Conservation (phyloP, 108 stramenopile genomes). For the Epithemia pelagica region DNA sequence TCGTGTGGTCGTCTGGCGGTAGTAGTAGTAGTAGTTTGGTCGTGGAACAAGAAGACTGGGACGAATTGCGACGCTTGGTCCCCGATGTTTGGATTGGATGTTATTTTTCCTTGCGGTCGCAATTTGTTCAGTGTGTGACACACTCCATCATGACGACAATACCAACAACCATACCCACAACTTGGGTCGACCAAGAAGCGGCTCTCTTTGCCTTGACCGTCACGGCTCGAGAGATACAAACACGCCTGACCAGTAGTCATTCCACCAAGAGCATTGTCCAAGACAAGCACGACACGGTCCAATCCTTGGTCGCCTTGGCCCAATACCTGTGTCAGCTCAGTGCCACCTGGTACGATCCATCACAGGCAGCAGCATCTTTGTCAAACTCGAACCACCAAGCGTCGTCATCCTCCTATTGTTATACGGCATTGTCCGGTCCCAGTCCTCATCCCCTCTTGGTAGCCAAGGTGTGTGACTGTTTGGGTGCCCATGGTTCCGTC, state of each 20-base stretch:
- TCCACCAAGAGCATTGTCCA: conserved; percentile 18
- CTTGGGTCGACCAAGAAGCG: conserved; percentile 38
- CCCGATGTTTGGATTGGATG: conserved; percentile 41
- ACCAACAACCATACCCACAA: conserved; percentile 4
- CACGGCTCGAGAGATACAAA: conserved; percentile 38
- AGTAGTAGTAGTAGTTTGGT: not conserved
- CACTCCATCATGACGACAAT: not conserved
- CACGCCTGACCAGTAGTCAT: conserved; percentile 22
- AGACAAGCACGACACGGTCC: conserved; percentile 26
- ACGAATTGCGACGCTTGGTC: conserved; percentile 43
- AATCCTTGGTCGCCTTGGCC: conserved; percentile 2
- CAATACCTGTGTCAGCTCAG: not conserved
- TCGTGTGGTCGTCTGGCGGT: too few species aligned
- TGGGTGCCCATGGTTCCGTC: too few species aligned
- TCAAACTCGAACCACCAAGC: too few species aligned
- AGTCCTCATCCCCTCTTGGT: too few species aligned
- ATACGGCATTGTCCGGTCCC: too few species aligned
- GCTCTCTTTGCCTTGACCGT: conserved; percentile 34
- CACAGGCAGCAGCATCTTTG: too few species aligned
- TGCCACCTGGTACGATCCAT: too few species aligned
- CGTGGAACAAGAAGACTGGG: conserved; percentile 42
- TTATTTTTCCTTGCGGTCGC: conserved; percentile 37
- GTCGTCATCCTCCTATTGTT: too few species aligned
- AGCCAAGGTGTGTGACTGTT: too few species aligned
- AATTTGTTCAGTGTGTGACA: conserved; percentile 22